Evolutionary conservation across 805 yeast genomes (phyloP).

Genomic region (Kodamaea restingae): DNA sequence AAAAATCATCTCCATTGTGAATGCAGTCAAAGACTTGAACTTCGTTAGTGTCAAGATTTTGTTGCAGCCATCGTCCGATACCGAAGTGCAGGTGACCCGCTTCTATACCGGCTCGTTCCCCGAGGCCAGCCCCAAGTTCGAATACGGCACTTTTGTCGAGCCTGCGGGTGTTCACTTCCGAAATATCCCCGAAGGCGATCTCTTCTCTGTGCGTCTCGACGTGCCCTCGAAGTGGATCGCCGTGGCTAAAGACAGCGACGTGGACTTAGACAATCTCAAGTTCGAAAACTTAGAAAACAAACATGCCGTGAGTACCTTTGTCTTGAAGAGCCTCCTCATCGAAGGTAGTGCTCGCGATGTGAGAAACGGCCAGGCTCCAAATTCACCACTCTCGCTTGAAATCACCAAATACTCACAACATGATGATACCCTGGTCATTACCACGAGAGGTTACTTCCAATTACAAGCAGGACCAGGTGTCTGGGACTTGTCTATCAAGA

Average conservation of each 20-base stretch:
- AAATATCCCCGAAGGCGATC: constrained; percentile 44
- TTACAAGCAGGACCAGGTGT: constrained; percentile 68
- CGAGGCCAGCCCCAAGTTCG: constrained; percentile 25
- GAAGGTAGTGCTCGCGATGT: constrained; percentile 67
- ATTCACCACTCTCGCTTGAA: constrained; percentile 47
- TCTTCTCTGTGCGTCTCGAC: constrained; percentile 55
- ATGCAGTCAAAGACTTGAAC: constrained; percentile 38
- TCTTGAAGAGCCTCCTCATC: constrained; percentile 52
- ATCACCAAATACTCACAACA: constrained; percentile 17
- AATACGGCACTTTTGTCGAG: neutral
- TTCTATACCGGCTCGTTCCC: constrained; percentile 51
- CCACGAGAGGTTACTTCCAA: constrained; percentile 80
- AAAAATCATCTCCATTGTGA: constrained; percentile 45
- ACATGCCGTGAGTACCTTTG: constrained; percentile 42
- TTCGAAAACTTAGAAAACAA: constrained; percentile 36
- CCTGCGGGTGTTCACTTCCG: neutral
- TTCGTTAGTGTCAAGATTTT: constrained; percentile 52
- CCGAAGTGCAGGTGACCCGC: constrained; percentile 49
- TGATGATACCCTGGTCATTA: constrained; percentile 71
- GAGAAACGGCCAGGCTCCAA: constrained; percentile 34
- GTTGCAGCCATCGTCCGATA: constrained; percentile 52
- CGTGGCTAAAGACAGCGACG: constrained; percentile 42
- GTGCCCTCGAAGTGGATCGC: constrained; percentile 69
- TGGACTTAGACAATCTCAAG: constrained; percentile 62
- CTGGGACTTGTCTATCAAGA: constrained; percentile 53